Evolutionary conservation across 495 filamentous ascomycete species (phyloP).

Genomic region (Trichoderma parareesei): DNA sequence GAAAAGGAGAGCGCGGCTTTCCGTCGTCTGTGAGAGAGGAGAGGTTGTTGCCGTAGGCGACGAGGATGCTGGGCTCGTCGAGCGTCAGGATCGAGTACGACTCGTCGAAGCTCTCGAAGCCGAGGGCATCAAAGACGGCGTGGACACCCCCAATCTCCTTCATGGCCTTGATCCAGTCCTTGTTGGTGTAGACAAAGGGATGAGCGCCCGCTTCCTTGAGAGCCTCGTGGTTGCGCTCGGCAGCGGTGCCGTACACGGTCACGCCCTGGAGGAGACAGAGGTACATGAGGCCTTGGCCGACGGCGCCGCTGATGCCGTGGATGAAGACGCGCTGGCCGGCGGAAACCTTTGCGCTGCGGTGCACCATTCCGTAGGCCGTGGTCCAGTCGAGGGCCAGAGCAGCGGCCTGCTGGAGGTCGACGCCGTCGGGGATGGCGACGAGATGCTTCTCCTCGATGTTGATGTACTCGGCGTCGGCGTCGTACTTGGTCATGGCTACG

Average conservation of each 20-base stretch:
- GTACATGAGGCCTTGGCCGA: slow-evolving; percentile 27
- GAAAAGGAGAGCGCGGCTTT: slow-evolving; percentile 14
- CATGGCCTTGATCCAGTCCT: slow-evolving; percentile 37
- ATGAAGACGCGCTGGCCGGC: slow-evolving; percentile 35
- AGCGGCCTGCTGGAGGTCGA: slow-evolving; percentile 26
- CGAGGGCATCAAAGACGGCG: slow-evolving; percentile 36
- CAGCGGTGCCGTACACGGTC: slow-evolving; percentile 35
- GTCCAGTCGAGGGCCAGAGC: slow-evolving; percentile 32
- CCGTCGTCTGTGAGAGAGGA: slow-evolving; percentile 13
- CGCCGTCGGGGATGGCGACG: slow-evolving; percentile 26
- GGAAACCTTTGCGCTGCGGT: slow-evolving; percentile 25
- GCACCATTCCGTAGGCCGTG: slow-evolving; percentile 36
- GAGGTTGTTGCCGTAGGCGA: slow-evolving; percentile 25
- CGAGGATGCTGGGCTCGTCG: slow-evolving; percentile 16
- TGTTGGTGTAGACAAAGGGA: slow-evolving; percentile 36
- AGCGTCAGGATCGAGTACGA: slow-evolving; percentile 28
- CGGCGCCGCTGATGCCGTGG: slow-evolving; percentile 37
- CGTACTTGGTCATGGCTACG: slow-evolving; percentile 31
- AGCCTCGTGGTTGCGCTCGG: slow-evolving; percentile 28
- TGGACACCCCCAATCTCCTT: slow-evolving; percentile 30
- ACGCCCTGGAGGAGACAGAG: slow-evolving; percentile 31
- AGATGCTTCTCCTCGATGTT: slow-evolving; percentile 35
- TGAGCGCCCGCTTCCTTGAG: slow-evolving; percentile 21
- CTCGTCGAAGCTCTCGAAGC: slow-evolving; percentile 39
- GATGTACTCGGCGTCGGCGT: slow-evolving; percentile 28